These are phyloP conservation scores for Eucalyptus polyanthemos DNA, from an alignment of 345 rosid genomes.

Conservation along the genomic window DNA sequence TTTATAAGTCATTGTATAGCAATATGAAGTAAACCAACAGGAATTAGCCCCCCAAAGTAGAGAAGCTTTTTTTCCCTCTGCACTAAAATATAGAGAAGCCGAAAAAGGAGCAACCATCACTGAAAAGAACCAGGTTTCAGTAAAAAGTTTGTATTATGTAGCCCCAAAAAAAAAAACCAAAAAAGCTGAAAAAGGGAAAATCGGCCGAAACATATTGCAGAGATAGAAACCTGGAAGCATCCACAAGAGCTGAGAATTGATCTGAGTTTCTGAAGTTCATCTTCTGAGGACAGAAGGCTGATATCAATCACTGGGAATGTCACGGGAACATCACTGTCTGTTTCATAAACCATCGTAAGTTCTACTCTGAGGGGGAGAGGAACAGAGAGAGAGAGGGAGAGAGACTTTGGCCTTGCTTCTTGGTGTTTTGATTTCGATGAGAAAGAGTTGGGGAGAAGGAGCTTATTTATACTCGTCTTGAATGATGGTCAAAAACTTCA, in stretches of 20 bases:
- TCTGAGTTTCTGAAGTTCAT: constrained; percentile 14
- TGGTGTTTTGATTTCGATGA: not conserved
- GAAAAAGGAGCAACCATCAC: not conserved
- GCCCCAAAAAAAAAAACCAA: not conserved
- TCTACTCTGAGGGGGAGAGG: not conserved
- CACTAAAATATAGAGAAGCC: not conserved
- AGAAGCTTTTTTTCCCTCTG: not conserved
- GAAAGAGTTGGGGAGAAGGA: not conserved
- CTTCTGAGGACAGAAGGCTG: not conserved
- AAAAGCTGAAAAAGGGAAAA: not conserved
- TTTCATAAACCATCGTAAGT: not conserved
- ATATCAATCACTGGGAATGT: constrained; percentile 11
- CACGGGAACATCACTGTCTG: not conserved
- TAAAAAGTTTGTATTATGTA: not conserved
- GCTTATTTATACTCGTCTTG: not conserved
- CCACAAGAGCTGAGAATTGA: constrained; percentile 17
- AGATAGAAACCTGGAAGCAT: constrained; percentile 30
- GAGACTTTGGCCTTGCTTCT: not conserved
- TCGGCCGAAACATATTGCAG: not conserved
- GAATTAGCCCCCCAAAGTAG: not conserved
- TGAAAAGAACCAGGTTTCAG: not conserved
- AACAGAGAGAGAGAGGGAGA: not conserved
- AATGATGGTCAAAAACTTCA: not conserved
- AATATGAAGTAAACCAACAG: not conserved
- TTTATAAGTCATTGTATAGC: not conserved